phyloP scores from a whole-genome alignment of 2,329 filamentous ascomycete genomes.

The Capronia epimyces region DNA sequence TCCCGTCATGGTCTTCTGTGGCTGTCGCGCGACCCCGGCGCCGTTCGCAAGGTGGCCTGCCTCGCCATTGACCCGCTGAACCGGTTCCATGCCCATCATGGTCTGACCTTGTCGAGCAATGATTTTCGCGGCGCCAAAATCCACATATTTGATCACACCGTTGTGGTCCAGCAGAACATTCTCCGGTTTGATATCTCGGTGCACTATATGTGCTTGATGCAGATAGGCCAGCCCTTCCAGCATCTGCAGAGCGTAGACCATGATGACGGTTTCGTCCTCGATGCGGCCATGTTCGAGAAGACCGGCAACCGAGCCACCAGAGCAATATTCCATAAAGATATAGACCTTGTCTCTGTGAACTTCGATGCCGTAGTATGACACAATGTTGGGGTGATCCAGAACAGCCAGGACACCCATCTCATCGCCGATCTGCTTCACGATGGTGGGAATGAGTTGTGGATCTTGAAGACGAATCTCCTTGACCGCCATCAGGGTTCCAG shows the following conservation, averaged over 20 bases:
- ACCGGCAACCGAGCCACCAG: slow-evolving; percentile 82
- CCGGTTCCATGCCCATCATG: slow-evolving; percentile 60
- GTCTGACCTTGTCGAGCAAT: slow-evolving; percentile 92
- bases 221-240: slow-evolving; percentile 90
- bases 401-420: slow-evolving; percentile 97
- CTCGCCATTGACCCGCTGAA: slow-evolving; percentile 30
- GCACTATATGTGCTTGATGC: slow-evolving; percentile 84
- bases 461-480: slow-evolving; percentile 98
- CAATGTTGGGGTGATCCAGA: slow-evolving; percentile 93
- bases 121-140: slow-evolving; percentile 95
- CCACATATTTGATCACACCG: slow-evolving; percentile 97
- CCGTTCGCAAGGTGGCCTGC: slow-evolving; percentile 15
- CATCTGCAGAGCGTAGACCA: slow-evolving; percentile 92
- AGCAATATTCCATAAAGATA: slow-evolving; percentile 99
- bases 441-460: slow-evolving; percentile 88
- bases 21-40: slow-evolving; percentile 32
- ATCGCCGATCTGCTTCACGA: slow-evolving; percentile 88
- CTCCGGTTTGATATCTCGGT: slow-evolving; percentile 97
- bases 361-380: slow-evolving; percentile 96
- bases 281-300: slow-evolving; percentile 93
- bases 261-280: slow-evolving; percentile 94
- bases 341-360: slow-evolving; percentile 99
- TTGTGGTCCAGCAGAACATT: slow-evolving; percentile 97
- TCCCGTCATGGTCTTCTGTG: slow-evolving; percentile 90
- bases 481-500: slow-evolving; percentile 93